These are phyloP conservation scores for Venturia aucupariae DNA, from an alignment of 2,329 filamentous ascomycete species.

Conservation along the genomic window DNA sequence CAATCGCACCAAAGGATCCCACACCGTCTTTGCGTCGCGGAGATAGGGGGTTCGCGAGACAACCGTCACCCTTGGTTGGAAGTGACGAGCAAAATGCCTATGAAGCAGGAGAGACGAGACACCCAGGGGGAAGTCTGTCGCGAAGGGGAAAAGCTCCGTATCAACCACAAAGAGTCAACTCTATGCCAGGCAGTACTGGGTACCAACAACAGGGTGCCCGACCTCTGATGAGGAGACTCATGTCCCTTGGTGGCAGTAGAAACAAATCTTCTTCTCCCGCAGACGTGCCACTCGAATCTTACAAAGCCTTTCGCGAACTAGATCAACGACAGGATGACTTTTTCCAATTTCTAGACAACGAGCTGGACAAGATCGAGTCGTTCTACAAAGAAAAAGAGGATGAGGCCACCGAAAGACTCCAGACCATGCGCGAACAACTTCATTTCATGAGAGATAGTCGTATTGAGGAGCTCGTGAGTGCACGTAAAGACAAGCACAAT, in stretches of 20 bases:
- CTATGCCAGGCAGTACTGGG: slow-evolving; percentile 24
- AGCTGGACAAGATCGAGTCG: slow-evolving; percentile 81
- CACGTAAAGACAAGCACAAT: slow-evolving; percentile 29
- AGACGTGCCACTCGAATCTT: slow-evolving; percentile 41
- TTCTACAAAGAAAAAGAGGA: slow-evolving; percentile 88
- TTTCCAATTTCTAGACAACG: slow-evolving; percentile 70
- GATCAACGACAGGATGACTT: slow-evolving; percentile 75
- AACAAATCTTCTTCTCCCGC: slow-evolving; percentile 20
- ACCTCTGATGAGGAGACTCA: slow-evolving; percentile 31
- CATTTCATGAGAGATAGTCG: slow-evolving; percentile 87
- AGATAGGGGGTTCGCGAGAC: not conserved
- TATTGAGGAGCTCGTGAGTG: slow-evolving; percentile 57
- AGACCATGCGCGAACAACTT: slow-evolving; percentile 68
- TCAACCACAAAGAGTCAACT: slow-evolving; percentile 33
- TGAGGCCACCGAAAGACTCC: slow-evolving; percentile 66
- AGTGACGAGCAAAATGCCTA: slow-evolving; percentile 27
- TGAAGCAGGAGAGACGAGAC: slow-evolving; percentile 33
- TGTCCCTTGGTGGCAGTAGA: slow-evolving; percentile 32
- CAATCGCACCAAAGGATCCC: slow-evolving; percentile 28
- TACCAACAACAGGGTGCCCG: slow-evolving; percentile 20
- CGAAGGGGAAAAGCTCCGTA: slow-evolving; percentile 29
- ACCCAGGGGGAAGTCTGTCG: slow-evolving; percentile 18
- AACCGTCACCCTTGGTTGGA: not conserved
- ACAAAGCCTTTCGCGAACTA: slow-evolving; percentile 49
- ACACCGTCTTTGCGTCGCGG: not conserved